Base-by-base conservation (phyloP, 257 asterid genomes). In the Misopates orontium region DNA sequence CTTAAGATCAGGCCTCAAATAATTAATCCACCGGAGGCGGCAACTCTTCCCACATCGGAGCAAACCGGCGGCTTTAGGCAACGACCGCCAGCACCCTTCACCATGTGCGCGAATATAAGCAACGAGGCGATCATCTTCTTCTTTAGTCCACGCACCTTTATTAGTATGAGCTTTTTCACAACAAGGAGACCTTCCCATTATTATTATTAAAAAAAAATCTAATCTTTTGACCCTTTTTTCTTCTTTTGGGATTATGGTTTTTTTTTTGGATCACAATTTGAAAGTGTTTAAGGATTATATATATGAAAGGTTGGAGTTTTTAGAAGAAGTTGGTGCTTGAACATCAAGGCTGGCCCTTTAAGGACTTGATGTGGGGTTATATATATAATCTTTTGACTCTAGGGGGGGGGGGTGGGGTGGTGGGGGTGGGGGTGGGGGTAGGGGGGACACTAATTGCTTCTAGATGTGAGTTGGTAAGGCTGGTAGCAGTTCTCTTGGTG, bases 111-210 rank as follows among this genome's bases (percentile, higher is more conserved):
- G 74, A 17, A 89, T 89, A 47, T 91, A 91, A 14, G 95, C 81
- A 31, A 85, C 81, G 15, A 91, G 89, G 1, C 98, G 79, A 66
- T 88, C 95, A 31, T 91, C 98, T 80, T 91, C 98, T 72, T 91
- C 98, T 61, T 89, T 91, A 9, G 96, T 91, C 98, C 98, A 91
- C 0, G 98, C 98, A 9, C 98, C 98, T 79, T 92, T 92, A 82
- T 92, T 92, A 0, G 98, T 92, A 74, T 92, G 98, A 41, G 97
- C 98, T 71, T 92, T 92, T 75, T 92, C 98, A 73, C 98, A 92
- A 71, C 98, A 92, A 14, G 98, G 98, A 41, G 98, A 92, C 72
- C 98, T 82, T 47, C 98, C 98, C 98, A 92, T 91, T 47, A 23
- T 32, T 44, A 17, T 8, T 23, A 22, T 20, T 15, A 3, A 20